phyloP scores from a whole-genome alignment of 169 alveolate species.

The Perkinsus marinus region DNA sequence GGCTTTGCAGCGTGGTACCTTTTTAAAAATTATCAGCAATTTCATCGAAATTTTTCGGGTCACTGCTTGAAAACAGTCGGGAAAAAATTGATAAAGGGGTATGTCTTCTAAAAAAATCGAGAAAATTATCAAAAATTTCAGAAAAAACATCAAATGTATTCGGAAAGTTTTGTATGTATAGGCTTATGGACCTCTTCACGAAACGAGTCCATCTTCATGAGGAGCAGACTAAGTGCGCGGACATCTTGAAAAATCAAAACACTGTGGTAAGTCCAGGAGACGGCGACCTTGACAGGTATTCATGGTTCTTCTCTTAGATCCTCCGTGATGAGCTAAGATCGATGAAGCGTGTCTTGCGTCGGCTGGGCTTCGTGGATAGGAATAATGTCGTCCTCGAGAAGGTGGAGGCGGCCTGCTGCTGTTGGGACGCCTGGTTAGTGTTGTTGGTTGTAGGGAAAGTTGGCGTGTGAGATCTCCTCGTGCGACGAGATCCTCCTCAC shows the following conservation, averaged over 20 bases:
- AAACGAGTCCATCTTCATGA: background rate
- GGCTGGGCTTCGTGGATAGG: slow-evolving; percentile 73
- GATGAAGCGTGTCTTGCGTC: slow-evolving; percentile 83
- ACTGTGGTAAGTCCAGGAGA: slow-evolving; percentile 24
- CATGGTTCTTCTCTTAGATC: background rate
- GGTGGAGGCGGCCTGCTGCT: background rate
- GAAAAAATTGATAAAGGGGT: too few relatives aligned
- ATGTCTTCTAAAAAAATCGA: too few relatives aligned
- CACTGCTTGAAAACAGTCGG: too few relatives aligned
- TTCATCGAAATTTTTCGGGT: too few relatives aligned
- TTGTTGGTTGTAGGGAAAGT: slow-evolving; percentile 62
- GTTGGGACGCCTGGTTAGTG: background rate
- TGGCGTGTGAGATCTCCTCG: slow-evolving; percentile 95
- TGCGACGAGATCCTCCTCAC: slow-evolving; percentile 93
- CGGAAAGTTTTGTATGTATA: too few relatives aligned
- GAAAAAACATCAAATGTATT: too few relatives aligned
- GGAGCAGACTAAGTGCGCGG: background rate
- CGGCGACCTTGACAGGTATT: background rate
- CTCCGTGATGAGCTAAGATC: slow-evolving; percentile 64
- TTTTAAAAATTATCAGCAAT: too few relatives aligned
- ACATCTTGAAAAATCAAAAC: slow-evolving; percentile 11
- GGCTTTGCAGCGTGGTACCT: background rate
- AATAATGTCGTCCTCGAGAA: slow-evolving; percentile 75
- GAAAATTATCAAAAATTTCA: too few relatives aligned
- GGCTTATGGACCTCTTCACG: background rate